These are phyloP conservation scores for Flaveria trinervia DNA, from an alignment of 129 eudicot genomes.

Conservation along the genomic window DNA sequence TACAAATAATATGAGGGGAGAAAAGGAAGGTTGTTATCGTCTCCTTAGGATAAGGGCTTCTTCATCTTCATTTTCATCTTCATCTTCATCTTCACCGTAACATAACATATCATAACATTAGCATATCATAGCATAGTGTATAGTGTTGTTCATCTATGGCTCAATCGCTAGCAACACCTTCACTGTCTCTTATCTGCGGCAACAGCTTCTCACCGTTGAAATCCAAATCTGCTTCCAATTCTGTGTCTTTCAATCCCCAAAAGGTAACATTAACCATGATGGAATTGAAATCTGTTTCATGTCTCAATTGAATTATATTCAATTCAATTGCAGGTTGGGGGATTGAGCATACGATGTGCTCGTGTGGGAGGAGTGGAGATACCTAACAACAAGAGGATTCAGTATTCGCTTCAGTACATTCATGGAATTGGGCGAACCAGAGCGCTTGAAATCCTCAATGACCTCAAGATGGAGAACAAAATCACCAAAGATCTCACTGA, in stretches of 20 bases:
- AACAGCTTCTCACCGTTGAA: slow-evolving; percentile 39
- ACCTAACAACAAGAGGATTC: slow-evolving; percentile 87
- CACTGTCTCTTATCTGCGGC: slow-evolving; percentile 58
- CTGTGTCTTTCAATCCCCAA: slow-evolving; percentile 48
- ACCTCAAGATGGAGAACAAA: slow-evolving; percentile 76
- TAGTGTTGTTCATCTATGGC: slow-evolving; percentile 38
- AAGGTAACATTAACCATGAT: slow-evolving; percentile 44
- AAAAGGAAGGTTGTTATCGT: not conserved
- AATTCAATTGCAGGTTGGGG: slow-evolving; percentile 51
- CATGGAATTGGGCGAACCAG: slow-evolving; percentile 93
- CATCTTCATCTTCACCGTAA: not conserved
- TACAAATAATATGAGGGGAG: not conserved
- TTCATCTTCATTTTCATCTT: not conserved
- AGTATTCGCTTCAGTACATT: slow-evolving; percentile 84
- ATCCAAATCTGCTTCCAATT: slow-evolving; percentile 32
- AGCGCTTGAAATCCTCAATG: slow-evolving; percentile 67
- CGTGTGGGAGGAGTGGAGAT: slow-evolving; percentile 99
- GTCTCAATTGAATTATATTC: slow-evolving; percentile 10
- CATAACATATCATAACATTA: not conserved
- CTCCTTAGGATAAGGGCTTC: not conserved
- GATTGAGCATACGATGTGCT: slow-evolving; percentile 74
- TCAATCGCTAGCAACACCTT: slow-evolving; percentile 62
- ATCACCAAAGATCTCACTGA: slow-evolving; percentile 79
- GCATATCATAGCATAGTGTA: too few species aligned
- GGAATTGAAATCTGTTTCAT: too few species aligned